Evolutionary conservation across 768 basidiomycete species (phyloP), one percentile per base, ranked within the genome.

Genomic region (Dentipellis fragilis): DNA sequence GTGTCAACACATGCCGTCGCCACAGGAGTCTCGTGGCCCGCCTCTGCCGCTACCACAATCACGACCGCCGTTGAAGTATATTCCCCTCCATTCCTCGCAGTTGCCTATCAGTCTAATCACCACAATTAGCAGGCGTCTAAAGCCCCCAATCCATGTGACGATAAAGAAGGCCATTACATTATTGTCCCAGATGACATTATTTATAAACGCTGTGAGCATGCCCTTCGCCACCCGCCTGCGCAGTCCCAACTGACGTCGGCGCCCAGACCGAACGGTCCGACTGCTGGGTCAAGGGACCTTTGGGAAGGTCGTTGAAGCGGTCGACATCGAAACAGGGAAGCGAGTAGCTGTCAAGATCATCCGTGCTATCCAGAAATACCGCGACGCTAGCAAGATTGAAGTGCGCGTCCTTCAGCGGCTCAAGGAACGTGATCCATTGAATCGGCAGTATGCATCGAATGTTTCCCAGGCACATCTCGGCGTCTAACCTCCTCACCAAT

Each of bases 141-240:
- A 66, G 80, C 74, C 16, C 72, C 80, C 58, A 76, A 82, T 51
- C 73, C 89, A 54, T 96, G 92, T 73, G 93, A 96, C 69, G 96
- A 99, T 75, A 89, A 95, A 72, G 96, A 99, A 67, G 96, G 96
- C 12, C 96, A 99, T 74, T 99, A 94, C 71, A 94, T 98, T 65
- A 89, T 98, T 67, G 83, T 85, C 57, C 83, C 87, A 52, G 90
- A 92, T 70, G 94, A 93, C 72, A 78, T 92, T 65, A 89, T 99
- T 58, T 79, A 84, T 66, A 77, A 79, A 62, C 86, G 89, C 64
- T 95, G 94, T 91, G 71, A 63, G 85, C 75, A 22, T 21, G 54
- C 23, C 22, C 54, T 48, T 51, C 9, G 17, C 21, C 19, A n/a
- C 22, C 49, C 19, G 35, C 34, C 17, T 19, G 14, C 12, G 54